These are phyloP conservation scores for Suhomyces taliae DNA, from an alignment of 1,139 yeast species.

Conservation along the genomic window DNA sequence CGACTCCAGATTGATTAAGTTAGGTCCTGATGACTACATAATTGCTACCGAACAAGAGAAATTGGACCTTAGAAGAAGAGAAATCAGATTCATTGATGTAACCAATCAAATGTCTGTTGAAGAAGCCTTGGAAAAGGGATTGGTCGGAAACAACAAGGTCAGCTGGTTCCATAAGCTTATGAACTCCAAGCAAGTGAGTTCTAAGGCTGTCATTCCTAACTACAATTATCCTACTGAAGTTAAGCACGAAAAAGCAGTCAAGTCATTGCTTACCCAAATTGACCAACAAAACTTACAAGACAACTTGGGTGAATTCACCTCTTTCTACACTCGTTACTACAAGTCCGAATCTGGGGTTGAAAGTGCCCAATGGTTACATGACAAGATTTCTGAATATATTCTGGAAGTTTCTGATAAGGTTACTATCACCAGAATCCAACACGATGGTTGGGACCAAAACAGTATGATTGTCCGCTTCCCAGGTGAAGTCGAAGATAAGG, in stretches of 20 bases:
- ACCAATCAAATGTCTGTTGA: conserved; percentile 48
- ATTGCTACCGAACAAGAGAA: conserved; percentile 59
- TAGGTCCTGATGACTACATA: conserved; percentile 39
- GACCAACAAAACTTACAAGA: conserved; percentile 48
- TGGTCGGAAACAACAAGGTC: conserved; percentile 18
- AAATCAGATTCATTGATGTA: conserved; percentile 67
- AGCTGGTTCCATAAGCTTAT: conserved; percentile 15
- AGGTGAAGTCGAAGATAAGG: conserved; percentile 38
- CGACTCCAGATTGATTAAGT: conserved; percentile 31
- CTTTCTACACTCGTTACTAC: conserved; percentile 80
- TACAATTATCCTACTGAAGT: conserved; percentile 58
- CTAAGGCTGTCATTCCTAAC: conserved; percentile 31
- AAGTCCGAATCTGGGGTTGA: conserved; percentile 68
- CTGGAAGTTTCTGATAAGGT: conserved; percentile 37
- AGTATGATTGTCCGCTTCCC: conserved; percentile 44
- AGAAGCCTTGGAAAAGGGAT: conserved; percentile 33
- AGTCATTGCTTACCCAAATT: conserved; percentile 39
- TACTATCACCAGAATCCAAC: conserved; percentile 30
- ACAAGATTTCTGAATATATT: conserved; percentile 45
- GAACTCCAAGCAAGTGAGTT: conserved; percentile 35
- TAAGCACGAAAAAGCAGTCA: conserved; percentile 41
- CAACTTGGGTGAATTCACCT: conserved; percentile 61
- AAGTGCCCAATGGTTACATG: conserved; percentile 71
- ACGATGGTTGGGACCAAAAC: conserved; percentile 46
- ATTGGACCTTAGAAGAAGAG: conserved; percentile 50